These are phyloP conservation scores for Chalciporus chontae DNA, from an alignment of 768 basidiomycete genomes.

Conservation along the genomic window DNA sequence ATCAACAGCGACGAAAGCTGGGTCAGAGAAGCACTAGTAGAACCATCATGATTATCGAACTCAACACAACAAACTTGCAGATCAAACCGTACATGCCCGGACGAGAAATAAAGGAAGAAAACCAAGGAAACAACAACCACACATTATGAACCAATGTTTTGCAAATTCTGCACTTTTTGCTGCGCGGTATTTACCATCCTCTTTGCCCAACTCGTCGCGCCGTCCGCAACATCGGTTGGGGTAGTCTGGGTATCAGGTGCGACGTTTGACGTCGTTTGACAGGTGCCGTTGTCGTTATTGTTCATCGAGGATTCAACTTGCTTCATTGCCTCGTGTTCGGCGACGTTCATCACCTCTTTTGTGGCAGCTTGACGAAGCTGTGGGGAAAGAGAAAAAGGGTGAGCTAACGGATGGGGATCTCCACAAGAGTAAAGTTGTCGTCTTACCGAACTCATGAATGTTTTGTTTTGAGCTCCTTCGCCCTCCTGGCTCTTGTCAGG, in stretches of 20 bases:
- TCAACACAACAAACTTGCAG: too few relatives aligned
- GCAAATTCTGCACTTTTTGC: constrained; percentile 13
- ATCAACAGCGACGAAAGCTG: too few relatives aligned
- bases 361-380: constrained; percentile 12
- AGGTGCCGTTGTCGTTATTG: neutral
- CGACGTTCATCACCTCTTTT: constrained; percentile 5
- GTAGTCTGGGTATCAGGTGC: neutral
- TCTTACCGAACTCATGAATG: constrained; percentile 12
- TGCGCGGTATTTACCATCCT: constrained; percentile 9
- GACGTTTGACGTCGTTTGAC: constrained; percentile 1
- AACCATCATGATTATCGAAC: too few relatives aligned
- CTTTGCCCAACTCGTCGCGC: constrained; percentile 17
- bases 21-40: too few relatives aligned
- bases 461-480: neutral
- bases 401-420: too few relatives aligned
- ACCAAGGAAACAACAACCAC: neutral
- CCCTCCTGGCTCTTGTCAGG: neutral
- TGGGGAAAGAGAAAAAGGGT: neutral
- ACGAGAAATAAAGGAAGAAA: neutral
- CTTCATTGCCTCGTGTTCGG: constrained; percentile 10
- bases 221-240: neutral
- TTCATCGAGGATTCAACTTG: neutral
- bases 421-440: neutral
- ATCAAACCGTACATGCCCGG: too few relatives aligned
- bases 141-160: neutral